Evolutionary conservation across 306 rosid genomes (phyloP), one percentile per base, ranked within the genome.

Genomic region (Cucurbita maxima): DNA sequence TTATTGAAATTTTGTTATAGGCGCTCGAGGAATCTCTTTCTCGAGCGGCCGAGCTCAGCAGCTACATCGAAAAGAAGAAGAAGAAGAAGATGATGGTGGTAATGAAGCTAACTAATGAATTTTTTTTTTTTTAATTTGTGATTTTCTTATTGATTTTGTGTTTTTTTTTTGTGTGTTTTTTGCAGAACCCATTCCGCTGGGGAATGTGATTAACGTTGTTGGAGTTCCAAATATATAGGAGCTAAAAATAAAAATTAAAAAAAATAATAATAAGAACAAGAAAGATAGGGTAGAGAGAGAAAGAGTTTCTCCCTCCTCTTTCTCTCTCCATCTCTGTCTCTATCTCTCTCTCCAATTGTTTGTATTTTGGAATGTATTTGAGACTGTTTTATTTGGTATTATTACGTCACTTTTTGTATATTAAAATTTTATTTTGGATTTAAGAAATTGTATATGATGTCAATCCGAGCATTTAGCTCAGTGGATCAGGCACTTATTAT

Each of bases 71-170:
- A 59, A 88, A 86, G 76, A 94, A 83, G 82, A 91, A 88, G 82
- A 92, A 86, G 87, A 88, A 83, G 79, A 88, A 83, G 77, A 74
- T 54, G 80, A 58, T 85, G 73, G 99, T 91, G 73, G 99, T 91
- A 88, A 3, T 74, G 52, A 79, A 66, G 5, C 22, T 14, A 69
- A 8, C 14, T 38, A 10, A 48, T 45, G 2, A 22, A 25, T 7
- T 50, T 0, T 18, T 66, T 12, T n/a, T 6, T 36, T 15, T 22
- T 22, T 15, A 22, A 16, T 20, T 68, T 4, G 4, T 67, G 19
- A 44, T 25, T 20, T 67, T 12, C 5, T 67, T 30, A 30, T 1
- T 30, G 3, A 30, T 30, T 55, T 50, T 19, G 6, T 55, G 59
- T 55, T 0, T 8, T 8, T 44, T 3, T 43, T 43, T 43, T 14